Conservation (phyloP, 2,329 filamentous ascomycete species). For the Cryphonectria japonica region DNA sequence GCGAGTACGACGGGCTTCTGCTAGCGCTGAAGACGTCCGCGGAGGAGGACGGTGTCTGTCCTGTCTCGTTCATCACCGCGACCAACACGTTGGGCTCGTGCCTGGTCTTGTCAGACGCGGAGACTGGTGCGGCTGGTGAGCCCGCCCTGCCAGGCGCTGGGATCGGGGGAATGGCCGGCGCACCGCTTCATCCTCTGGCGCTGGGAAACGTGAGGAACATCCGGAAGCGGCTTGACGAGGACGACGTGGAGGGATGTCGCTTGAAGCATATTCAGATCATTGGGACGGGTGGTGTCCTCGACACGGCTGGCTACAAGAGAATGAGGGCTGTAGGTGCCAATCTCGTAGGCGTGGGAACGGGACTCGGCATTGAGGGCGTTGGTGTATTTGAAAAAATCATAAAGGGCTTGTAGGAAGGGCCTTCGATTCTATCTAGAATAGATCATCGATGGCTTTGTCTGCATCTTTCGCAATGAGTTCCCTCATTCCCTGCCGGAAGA, state of each 20-base stretch:
- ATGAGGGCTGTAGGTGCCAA: constrained; percentile 70
- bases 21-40: constrained; percentile 48
- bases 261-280: constrained; percentile 65
- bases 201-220: constrained; percentile 76
- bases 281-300: constrained; percentile 73
- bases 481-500: constrained; percentile 77
- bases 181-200: constrained; percentile 72
- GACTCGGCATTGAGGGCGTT: constrained; percentile 65
- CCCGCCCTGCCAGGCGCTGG: constrained; percentile 59
- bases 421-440: constrained; percentile 59
- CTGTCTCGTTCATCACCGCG: constrained; percentile 70
- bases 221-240: constrained; percentile 59
- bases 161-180: constrained; percentile 73
- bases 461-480: constrained; percentile 92
- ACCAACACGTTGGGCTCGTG: constrained; percentile 75
- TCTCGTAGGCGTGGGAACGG: constrained; percentile 72
- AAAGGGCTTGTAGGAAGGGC: constrained; percentile 19
- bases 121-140: constrained; percentile 35
- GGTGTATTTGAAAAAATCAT: constrained; percentile 64
- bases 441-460: constrained; percentile 86
- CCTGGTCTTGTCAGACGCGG: constrained; percentile 53
- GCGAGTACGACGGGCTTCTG: constrained; percentile 64
- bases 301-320: constrained; percentile 63
- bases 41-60: constrained; percentile 38
- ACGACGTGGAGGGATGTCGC: constrained; percentile 36